These are phyloP conservation scores for Lichtheimia corymbifera DNA, from an alignment of 371 early-diverging fungal genomes.

Conservation along the genomic window DNA sequence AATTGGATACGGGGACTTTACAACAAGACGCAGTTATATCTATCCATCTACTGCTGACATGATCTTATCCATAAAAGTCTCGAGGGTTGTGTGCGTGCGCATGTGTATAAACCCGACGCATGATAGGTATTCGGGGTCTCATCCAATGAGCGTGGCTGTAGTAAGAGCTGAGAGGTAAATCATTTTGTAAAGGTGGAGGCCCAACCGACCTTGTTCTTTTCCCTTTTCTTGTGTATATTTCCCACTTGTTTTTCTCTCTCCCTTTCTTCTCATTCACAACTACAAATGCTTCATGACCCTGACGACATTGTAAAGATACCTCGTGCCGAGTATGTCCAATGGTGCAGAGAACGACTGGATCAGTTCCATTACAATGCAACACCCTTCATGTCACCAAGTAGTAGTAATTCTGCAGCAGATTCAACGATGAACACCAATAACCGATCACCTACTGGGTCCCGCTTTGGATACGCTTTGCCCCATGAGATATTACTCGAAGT, in stretches of 20 bases:
- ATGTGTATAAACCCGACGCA: no score
- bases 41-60: no score
- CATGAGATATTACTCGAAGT: conserved; percentile 51
- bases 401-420: background rate
- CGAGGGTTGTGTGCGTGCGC: no score
- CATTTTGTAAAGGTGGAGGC: background rate
- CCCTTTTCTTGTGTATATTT: no score
- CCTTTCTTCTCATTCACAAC: background rate
- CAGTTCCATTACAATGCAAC: background rate
- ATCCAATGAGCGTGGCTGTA: background rate
- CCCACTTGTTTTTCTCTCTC: background rate
- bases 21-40: no score
- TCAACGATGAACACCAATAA: background rate
- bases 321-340: conserved; percentile 8
- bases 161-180: background rate
- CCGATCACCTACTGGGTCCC: conserved; percentile 5
- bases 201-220: no score
- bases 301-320: conserved; percentile 10
- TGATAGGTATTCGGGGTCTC: background rate
- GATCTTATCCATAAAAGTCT: no score
- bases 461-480: conserved; percentile 32
- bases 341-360: conserved; percentile 12
- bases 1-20: no score
- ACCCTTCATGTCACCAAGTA: background rate
- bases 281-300: background rate